Evolutionary conservation across 257 asterid genomes (phyloP), one percentile per base, ranked within the genome.

Genomic region (Anisodus acutangulus): DNA sequence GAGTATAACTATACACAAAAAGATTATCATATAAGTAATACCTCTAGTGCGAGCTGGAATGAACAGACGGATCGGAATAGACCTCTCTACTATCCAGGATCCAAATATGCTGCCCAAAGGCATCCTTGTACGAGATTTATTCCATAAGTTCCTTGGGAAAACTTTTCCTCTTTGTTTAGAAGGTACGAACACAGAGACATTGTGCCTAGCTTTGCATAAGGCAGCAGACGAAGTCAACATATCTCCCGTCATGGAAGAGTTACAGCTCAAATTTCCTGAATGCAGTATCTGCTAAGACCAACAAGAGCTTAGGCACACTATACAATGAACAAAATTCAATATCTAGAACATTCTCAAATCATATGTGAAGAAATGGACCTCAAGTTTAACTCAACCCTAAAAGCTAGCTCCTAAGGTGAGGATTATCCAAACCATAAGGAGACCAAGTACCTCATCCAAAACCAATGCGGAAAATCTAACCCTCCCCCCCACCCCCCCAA

Each of bases 211-310:
- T 87, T 90, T 88, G 90, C 94, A 89, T 69, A 87, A 83, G 82
- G 90, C 88, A 88, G 91, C 92, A 86, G 93, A 86, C 49, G 98
- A 93, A 79, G 93, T 66, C 94, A 91, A 90, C 95, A 93, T 93
- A 86, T 88, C 95, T 87, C 90, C 91, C 86, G 87, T 93, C 82
- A 85, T 55, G 71, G 80, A 87, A 87, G 87, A 85, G 78, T 86
- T 84, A 87, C 89, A 88, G 83, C 86, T 66, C 64, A 76, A 66
- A 26, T 79, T 81, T 82, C 92, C 88, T 55, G 84, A 89, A 84
- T 88, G 85, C 78, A 39, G 81, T 69, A 71, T 85, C 97, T 90
- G 89, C 89, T 74, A 83, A 83, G 80, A 83, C 85, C 78, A 70
- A 58, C 86, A 82, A 70, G 82, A 60, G 71, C 78, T 6, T 54